These are phyloP conservation scores for Aphanomyces cochlioides DNA, from an alignment of 352 stramenopile genomes.

Conservation along the genomic window DNA sequence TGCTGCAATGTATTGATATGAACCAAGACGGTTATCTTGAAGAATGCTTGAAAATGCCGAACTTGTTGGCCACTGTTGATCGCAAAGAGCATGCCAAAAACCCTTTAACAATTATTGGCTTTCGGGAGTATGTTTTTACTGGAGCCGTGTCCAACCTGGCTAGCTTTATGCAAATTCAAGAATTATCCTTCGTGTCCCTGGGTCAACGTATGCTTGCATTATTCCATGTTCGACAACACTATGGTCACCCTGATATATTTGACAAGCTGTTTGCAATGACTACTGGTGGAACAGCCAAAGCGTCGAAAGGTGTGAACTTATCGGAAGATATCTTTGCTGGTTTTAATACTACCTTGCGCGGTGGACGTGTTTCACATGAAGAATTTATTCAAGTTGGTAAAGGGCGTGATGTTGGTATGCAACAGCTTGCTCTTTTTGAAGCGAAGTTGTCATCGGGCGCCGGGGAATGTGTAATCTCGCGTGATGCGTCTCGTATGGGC, in stretches of 20 bases:
- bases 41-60: constrained; percentile 76
- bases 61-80: constrained; percentile 77
- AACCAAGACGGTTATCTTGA: constrained; percentile 86
- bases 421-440: constrained; percentile 98
- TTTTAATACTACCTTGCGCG: constrained; percentile 80
- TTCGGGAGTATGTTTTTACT: constrained; percentile 83
- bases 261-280: constrained; percentile 83
- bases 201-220: constrained; percentile 76
- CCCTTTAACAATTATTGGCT: constrained; percentile 78
- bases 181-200: constrained; percentile 78
- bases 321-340: constrained; percentile 88
- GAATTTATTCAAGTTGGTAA: constrained; percentile 92
- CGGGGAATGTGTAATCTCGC: constrained; percentile 95
- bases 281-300: constrained; percentile 73
- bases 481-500: constrained; percentile 94
- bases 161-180: constrained; percentile 85
- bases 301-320: constrained; percentile 78
- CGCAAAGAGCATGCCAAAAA: constrained; percentile 52
- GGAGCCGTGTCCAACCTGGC: constrained; percentile 77
- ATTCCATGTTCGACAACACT: constrained; percentile 77
- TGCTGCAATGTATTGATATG: constrained; percentile 89
- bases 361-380: constrained; percentile 68
- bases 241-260: constrained; percentile 87
- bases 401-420: constrained; percentile 98
- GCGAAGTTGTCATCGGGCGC: constrained; percentile 96